Base-by-base conservation (phyloP, 257 asterid genomes). In the Ilex aquifolium region DNA sequence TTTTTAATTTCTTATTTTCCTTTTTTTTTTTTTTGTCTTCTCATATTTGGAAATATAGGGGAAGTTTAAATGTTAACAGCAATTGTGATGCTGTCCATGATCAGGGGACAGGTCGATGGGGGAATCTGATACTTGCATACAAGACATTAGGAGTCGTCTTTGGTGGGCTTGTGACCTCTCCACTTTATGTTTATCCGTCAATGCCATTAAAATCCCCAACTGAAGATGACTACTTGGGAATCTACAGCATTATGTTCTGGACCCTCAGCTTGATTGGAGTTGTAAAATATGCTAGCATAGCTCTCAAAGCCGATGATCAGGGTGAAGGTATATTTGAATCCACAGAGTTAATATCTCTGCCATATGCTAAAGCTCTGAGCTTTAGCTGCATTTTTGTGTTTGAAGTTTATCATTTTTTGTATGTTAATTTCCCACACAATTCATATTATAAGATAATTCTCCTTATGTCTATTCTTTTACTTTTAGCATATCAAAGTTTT, bases 161-260 rank as follows among this genome's bases (percentile, higher is more conserved):
- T 55, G 83, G 83, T 16, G 83, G 83, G 40, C 80, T 78, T 21
- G 83, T 78, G 8, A 78, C 83, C 13, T 78, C 83, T 62, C 83
- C 83, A 31, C 83, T 78, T 51, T 78, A 78, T 60, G 83, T 78
- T 58, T 78, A 65, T 65, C 83, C 83, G 46, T 78, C 83, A 52
- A 74, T 74, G 80, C 80, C 59, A 10, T 63, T 78, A 44, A 78
- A 74, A 32, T 64, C 75, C 61, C 83, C 83, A 4, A 78, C 77
- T 15, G 80, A 74, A 58, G 72, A 71, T 48, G 74, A 71, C 54
- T 78, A 78, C 63, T 68, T 78, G 71, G 83, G 80, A 65, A 71
- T 78, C 32, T 74, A 67, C 65, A 65, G 78, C 73, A 75, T 74
- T 21, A 78, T 78, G 66, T 78, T 78, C 74, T 78, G 83, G 83